These are phyloP conservation scores for Scutellaria baicalensis DNA, from an alignment of 257 asterid genomes.

Conservation along the genomic window DNA sequence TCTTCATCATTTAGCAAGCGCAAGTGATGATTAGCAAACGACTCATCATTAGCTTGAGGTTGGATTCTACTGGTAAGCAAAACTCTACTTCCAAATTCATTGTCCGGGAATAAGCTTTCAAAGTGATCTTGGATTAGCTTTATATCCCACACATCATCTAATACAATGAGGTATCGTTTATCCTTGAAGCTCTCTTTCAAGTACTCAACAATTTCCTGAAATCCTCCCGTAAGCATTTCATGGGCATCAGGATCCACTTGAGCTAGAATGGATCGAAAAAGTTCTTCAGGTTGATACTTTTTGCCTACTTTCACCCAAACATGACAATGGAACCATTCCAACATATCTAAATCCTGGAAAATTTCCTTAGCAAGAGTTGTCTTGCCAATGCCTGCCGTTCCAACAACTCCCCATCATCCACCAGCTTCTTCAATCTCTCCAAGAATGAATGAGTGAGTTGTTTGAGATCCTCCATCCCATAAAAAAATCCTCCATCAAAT, in stretches of 20 bases:
- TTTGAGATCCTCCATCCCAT: too few species aligned
- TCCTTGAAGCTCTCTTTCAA: conserved; percentile 7
- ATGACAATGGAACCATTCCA: neutral
- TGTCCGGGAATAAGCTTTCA: conserved; percentile 5
- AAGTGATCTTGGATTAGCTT: neutral
- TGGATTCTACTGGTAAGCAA: conserved; percentile 17
- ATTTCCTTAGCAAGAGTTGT: neutral
- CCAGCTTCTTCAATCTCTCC: too few species aligned
- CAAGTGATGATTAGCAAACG: neutral
- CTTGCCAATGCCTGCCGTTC: too few species aligned
- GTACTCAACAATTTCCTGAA: neutral
- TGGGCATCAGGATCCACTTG: neutral
- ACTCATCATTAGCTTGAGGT: neutral
- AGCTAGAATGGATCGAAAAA: neutral
- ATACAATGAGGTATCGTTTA: conserved; percentile 19
- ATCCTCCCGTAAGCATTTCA: neutral
- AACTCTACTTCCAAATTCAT: conserved; percentile 13
- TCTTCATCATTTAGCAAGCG: neutral
- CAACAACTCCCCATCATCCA: too few species aligned
- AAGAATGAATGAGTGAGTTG: too few species aligned
- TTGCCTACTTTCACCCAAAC: neutral
- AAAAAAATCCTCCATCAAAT: too few species aligned
- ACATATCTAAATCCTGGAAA: neutral
- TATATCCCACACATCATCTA: conserved; percentile 28
- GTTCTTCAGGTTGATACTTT: neutral